Percentiles rank a stretch among this genome's conserved stretches.
These are phyloP conservation scores for Rutstroemia sp. DNA, from an alignment of 2,329 filamentous ascomycete genomes.

Conservation along the genomic window DNA sequence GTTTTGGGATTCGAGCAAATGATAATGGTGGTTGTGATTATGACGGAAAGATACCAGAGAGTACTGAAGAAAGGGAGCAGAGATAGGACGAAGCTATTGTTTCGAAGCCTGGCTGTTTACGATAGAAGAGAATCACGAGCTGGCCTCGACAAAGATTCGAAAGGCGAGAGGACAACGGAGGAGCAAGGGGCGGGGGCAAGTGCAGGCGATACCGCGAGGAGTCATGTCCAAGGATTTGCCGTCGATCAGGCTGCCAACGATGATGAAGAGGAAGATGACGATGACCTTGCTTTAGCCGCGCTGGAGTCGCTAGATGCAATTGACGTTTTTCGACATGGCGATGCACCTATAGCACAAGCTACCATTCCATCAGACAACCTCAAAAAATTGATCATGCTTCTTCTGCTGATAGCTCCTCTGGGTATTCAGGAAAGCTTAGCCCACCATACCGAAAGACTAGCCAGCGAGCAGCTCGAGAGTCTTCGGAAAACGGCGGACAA, in stretches of 20 bases:
- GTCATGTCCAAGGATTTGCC: constrained; percentile 30
- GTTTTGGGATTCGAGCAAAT: constrained; percentile 63
- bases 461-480: constrained; percentile 47
- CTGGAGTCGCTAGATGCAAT: constrained; percentile 60
- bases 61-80: constrained; percentile 51
- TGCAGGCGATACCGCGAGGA: constrained; percentile 16
- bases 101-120: constrained; percentile 64
- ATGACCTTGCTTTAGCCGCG: constrained; percentile 60
- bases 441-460: constrained; percentile 48
- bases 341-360: constrained; percentile 48
- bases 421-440: constrained; percentile 58
- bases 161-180: background rate
- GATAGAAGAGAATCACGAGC: constrained; percentile 43
- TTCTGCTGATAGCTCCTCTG: constrained; percentile 60
- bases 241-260: constrained; percentile 38
- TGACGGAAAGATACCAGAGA: constrained; percentile 61
- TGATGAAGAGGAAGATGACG: constrained; percentile 38
- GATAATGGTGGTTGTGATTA: constrained; percentile 64
- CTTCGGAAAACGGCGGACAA: constrained; percentile 55
- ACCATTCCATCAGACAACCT: constrained; percentile 70
- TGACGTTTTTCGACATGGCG: constrained; percentile 49
- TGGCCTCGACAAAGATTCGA: constrained; percentile 12
- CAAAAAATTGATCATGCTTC: constrained; percentile 60
- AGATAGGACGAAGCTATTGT: constrained; percentile 57
- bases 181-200: background rate